Evolutionary conservation across 2,329 filamentous ascomycete genomes (phyloP).

Genomic region (Penicillium decumbens): DNA sequence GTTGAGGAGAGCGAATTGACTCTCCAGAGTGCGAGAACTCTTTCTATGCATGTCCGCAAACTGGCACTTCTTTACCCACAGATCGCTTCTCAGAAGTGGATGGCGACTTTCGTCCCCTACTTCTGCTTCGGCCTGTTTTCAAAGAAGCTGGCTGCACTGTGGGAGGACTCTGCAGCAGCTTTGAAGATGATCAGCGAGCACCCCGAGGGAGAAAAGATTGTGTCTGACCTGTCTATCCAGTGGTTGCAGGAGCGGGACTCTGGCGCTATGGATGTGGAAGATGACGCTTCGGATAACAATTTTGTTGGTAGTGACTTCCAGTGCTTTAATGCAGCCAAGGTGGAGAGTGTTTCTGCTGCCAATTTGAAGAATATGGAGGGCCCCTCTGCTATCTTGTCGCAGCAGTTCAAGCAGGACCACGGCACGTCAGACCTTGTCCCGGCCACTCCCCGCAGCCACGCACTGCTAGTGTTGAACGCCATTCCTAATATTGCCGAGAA

Average conservation of each 20-base stretch:
- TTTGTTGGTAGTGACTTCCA: slow-evolving; percentile 59
- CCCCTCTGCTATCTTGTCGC: slow-evolving; percentile 56
- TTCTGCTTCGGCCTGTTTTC: slow-evolving; percentile 89
- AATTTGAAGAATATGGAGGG: slow-evolving; percentile 53
- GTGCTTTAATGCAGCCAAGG: slow-evolving; percentile 66
- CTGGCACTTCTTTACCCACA: slow-evolving; percentile 62
- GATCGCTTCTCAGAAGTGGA: slow-evolving; percentile 57
- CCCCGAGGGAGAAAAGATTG: slow-evolving; percentile 65
- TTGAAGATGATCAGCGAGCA: slow-evolving; percentile 69
- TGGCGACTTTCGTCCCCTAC: slow-evolving; percentile 67
- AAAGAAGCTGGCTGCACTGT: slow-evolving; percentile 75
- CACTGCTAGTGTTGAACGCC: slow-evolving; percentile 70
- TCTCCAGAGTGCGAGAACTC: slow-evolving; percentile 67
- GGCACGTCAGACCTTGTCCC: slow-evolving; percentile 27
- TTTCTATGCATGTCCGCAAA: slow-evolving; percentile 82
- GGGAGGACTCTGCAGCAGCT: slow-evolving; percentile 75
- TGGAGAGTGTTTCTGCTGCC: slow-evolving; percentile 52
- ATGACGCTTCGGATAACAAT: slow-evolving; percentile 23
- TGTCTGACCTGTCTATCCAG: slow-evolving; percentile 68
- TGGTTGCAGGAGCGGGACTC: slow-evolving; percentile 59
- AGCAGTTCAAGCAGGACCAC: slow-evolving; percentile 63
- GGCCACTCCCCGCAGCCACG: slow-evolving; percentile 64
- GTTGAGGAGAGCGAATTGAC: slow-evolving; percentile 76
- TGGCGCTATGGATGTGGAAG: slow-evolving; percentile 15
- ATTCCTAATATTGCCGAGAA: slow-evolving; percentile 78